Evolutionary conservation across 768 basidiomycete genomes (phyloP).

Genomic region (Atractiella rhizophila): DNA sequence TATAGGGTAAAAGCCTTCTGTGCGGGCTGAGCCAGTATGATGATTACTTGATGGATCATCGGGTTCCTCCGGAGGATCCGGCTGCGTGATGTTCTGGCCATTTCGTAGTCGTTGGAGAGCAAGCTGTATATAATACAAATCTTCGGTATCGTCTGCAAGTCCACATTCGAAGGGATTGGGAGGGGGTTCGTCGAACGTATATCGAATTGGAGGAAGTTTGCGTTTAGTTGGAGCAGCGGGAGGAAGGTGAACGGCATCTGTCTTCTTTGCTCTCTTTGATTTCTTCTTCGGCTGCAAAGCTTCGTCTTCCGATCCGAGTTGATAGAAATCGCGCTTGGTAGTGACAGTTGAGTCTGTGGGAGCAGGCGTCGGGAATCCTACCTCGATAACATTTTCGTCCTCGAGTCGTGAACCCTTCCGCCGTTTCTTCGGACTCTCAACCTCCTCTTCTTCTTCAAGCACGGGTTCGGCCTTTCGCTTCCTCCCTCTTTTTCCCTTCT

Average conservation of each 20-base stretch:
- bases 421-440: background rate
- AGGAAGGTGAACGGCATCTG: background rate
- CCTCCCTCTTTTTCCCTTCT: background rate
- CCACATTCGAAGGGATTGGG: constrained; percentile 20
- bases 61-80: constrained; percentile 10
- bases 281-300: background rate
- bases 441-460: constrained; percentile 2
- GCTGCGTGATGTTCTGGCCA: constrained; percentile 7
- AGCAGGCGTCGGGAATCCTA: background rate
- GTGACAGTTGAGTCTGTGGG: background rate
- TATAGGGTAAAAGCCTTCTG: constrained; percentile 89
- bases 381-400: background rate
- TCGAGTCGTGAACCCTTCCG: background rate
- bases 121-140: constrained; percentile 23
- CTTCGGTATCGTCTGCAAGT: constrained; percentile 23
- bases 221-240: background rate
- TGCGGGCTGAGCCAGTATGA: constrained; percentile 60
- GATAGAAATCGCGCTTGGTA: background rate
- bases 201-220: background rate
- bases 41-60: constrained; percentile 24
- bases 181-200: background rate
- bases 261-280: background rate
- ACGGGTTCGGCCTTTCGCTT: background rate
- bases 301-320: background rate
- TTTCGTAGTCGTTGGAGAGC: constrained; percentile 16